Base-by-base conservation (phyloP, 106 monocot species). In the Platanthera zijinensis region DNA sequence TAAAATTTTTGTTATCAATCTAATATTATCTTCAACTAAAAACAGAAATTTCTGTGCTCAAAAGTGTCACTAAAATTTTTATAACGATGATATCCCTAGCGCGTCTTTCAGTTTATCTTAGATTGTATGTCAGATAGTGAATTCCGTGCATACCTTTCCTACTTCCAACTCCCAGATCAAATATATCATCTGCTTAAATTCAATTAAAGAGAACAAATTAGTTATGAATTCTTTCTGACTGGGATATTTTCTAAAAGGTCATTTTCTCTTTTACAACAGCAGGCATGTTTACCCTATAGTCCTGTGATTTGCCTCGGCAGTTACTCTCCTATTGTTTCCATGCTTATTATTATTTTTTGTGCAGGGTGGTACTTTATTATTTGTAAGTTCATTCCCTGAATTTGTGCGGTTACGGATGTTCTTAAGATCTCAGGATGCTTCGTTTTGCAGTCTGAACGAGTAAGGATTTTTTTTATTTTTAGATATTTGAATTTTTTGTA, bases 391-490 rank as follows among this genome's bases (percentile, higher is more conserved):
- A n/a, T 99, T 94, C 75, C 88, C 92, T 76, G 94, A 99, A 71
- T 99, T 86, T 83, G 86, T 94, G 19, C 81, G 99, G 63, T 73
- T 99, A 51, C 78, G 99, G 13, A 94, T 88, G 77, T 99, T 94
- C 81, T 85, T 99, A 77, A 94, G 85, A 72, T 89, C 91, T 13
- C 86, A 99, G 76, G 85, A 88, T 77, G 89, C 97, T 77, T 99
- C 97, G 3, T 92, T 94, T 67, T 99, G 99, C 82, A 81, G 86
- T 85, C 86, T 99, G 75, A 89, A 91, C 70, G 99, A 99, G 99
- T 97, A 89, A 89, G 96, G 47, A 45, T 45, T 49, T 48, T 57
- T 73, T 51, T 47, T 1, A 46, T 25, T 50, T 76, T 19, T 78
- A 52, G 50, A 10, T 10, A 21, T 61, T 17, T 48, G 18, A 62